These are phyloP conservation scores for Cornus suecica DNA, from an alignment of 148 eudicot species.

Conservation along the genomic window DNA sequence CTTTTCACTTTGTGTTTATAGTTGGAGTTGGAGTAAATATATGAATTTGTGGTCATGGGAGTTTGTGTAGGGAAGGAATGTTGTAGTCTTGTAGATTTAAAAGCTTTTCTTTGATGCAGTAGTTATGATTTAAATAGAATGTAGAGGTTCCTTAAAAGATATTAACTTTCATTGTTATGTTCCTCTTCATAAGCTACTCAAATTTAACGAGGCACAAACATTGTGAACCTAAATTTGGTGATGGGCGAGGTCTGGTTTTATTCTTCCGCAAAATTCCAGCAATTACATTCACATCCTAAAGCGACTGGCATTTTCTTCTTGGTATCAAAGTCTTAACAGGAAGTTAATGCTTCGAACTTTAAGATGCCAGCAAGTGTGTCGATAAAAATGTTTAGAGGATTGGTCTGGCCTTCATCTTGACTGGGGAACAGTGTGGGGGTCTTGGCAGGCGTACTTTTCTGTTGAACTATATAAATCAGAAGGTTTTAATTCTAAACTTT, in stretches of 20 bases:
- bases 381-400: no score
- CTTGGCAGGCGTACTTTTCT: no score
- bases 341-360: no score
- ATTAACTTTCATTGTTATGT: background rate
- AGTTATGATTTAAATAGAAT: background rate
- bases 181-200: background rate
- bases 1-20: background rate
- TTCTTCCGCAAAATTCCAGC: background rate
- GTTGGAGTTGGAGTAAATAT: no score
- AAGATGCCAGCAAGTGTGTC: no score
- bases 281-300: background rate
- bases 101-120: background rate
- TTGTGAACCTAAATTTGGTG: background rate
- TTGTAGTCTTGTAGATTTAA: background rate
- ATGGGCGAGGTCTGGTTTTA: background rate
- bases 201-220: background rate
- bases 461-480: no score
- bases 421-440: no score
- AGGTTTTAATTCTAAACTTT: no score
- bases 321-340: no score
- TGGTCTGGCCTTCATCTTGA: no score
- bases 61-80: background rate
- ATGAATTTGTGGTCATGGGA: no score
- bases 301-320: background rate
- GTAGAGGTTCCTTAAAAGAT: background rate